These are phyloP conservation scores for Fusarium avenaceum DNA, from an alignment of 2,329 filamentous ascomycete genomes.

Conservation along the genomic window DNA sequence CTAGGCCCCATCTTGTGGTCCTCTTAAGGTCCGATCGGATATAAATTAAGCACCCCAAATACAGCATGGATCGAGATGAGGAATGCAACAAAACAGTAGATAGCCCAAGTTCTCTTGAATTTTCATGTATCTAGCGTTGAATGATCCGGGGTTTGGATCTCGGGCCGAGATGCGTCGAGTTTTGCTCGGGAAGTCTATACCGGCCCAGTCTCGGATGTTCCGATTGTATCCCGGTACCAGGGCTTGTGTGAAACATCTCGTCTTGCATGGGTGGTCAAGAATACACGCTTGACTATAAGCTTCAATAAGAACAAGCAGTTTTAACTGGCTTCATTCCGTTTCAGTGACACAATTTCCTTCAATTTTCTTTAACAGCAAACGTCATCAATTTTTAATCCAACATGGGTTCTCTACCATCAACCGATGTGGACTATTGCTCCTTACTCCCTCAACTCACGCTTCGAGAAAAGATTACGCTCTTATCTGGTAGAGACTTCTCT, in stretches of 20 bases:
- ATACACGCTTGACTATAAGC: background rate
- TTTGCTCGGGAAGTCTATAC: background rate
- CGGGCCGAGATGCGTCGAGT: background rate
- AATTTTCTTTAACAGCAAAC: too few species aligned
- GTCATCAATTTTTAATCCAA: background rate
- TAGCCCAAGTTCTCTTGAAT: background rate
- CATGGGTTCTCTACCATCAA: slow-evolving; percentile 7
- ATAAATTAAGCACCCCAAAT: background rate
- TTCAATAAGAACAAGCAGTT: background rate
- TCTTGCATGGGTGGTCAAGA: background rate
- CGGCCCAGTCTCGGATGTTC: slow-evolving; percentile 12
- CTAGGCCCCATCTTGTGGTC: background rate
- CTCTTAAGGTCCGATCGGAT: background rate
- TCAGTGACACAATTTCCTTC: background rate
- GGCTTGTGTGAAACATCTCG: background rate
- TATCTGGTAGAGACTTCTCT: slow-evolving; percentile 14
- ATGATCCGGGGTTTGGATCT: background rate
- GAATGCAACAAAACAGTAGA: background rate
- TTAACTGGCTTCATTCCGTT: background rate
- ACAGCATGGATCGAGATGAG: background rate
- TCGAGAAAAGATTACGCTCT: slow-evolving; percentile 11
- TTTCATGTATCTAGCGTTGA: background rate
- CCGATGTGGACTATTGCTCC: slow-evolving; percentile 7
- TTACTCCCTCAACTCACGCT: slow-evolving; percentile 7
- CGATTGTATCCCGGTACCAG: background rate